Evolutionary conservation across 352 stramenopile genomes (phyloP), one percentile per base, ranked within the genome.

Genomic region (Halophytophthora batemanensis): DNA sequence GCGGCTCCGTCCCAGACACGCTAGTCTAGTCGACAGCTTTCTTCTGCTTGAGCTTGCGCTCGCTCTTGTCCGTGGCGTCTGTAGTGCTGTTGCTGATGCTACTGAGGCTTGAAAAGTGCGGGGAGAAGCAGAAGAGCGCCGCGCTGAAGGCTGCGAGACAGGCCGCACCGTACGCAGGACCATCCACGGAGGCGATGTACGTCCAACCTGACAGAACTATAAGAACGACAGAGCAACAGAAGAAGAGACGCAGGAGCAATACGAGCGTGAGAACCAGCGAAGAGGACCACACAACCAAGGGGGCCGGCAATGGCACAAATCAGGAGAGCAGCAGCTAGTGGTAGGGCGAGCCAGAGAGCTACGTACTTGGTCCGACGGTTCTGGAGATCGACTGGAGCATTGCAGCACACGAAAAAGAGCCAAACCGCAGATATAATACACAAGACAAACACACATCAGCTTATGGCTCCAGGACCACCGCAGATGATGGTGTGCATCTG

Each of bases 121-220:
- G 74, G 11, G 75, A 85, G 46, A 88, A 88, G 53, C 69, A 82
- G 45, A 86, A 86, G 2, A 88, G 53, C 2, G 56, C 72, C 37
- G 78, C 71, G 42, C 78, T 88, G 35, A 76, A 40, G 28, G 55
- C 64, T 23, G 81, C 76, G n/a, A 93, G 68, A 31, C 82, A 53
- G 8, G 77, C 79, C 0, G 82, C 79, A 7, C 82, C 79, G 42
- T 82, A 79, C 7, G 82, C 77, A 35, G 82, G 82, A 4, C 81
- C 81, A 50, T 89, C 77, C 6, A 89, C 64, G 1, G 81, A 88
- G 22, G 77, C 31, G 37, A 86, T 49, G 53, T 92, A 92, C 29
- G 79, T 86, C 77, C 76, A 90, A 13, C 82, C 82, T 18, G 82
- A 92, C 29, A 92, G 54, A 57, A 92, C 82, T 92, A 53, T 18